Base-by-base conservation (phyloP, 1,284 basidiomycete genomes). In the Cutaneotrichosporon spelunceum region DNA sequence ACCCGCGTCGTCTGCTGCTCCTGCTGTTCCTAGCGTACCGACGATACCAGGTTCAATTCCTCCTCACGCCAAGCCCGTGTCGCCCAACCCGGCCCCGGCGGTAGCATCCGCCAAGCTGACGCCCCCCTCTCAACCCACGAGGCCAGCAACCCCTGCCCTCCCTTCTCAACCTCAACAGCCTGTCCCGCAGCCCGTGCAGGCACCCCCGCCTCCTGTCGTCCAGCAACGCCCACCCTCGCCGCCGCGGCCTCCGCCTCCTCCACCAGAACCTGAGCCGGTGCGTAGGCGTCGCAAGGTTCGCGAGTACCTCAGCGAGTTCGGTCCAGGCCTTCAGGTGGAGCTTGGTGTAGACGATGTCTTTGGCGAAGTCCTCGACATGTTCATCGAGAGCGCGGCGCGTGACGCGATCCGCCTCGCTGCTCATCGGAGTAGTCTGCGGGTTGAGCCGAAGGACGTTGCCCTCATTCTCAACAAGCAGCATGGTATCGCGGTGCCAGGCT, bases 371-470 rank as follows among this genome's bases (percentile, higher is more conserved):
- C 59, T 75, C 19, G 74, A 76, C 54, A 58, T 16, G 3, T 62
- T 76, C 57, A 50, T 77, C 2, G 66, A 68, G 1, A 67, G 69
- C 42, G 68, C 66, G 3, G 62, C 71, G 13, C 54, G 67, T 27
- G 72, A 71, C 13, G 66, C 68, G 0, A 58, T 69, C 19, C 70
- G 71, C 33, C 56, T 78, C 23, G 72, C 75, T 1, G 71, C 71
- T 45, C 76, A 78, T 64, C 66, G 76, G 4, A 66, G 62, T 47
- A 60, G 64, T 4, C 59, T 64, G 9, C 72, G 70, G 29, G 73
- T 78, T 29, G 75, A 75, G 62, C 30, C 72, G 33, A 74, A 70
- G 55, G 76, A 78, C 65, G 63, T 73, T 59, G 74, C 74, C 3
- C 67, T 67, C 24, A 72, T 69, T 34, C 63, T 62, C 68, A 73